Conservation (phyloP, 306 rosid genomes). For the Casuarina cunninghamiana region DNA sequence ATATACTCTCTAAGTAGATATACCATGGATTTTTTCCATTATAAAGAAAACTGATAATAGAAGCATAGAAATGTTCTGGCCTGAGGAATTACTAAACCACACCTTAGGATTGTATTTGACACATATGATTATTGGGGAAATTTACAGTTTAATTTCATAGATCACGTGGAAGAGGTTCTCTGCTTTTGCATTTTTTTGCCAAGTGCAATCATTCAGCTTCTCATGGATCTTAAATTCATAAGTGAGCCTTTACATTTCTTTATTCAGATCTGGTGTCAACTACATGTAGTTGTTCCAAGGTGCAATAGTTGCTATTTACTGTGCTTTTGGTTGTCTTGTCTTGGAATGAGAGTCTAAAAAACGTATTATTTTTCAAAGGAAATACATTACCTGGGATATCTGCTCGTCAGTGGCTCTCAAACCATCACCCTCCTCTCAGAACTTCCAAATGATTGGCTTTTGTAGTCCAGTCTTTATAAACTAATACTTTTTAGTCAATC, state of each 20-base stretch:
- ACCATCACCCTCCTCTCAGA: no score
- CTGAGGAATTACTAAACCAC: not conserved
- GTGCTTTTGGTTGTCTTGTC: not conserved
- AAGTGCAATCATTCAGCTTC: not conserved
- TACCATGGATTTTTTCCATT: not conserved
- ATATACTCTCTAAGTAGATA: not conserved
- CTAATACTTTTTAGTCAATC: no score
- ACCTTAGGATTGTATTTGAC: not conserved
- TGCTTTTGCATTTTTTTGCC: not conserved
- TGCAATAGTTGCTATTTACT: not conserved
- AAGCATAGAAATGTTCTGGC: not conserved
- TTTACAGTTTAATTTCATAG: not conserved
- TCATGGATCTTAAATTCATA: not conserved
- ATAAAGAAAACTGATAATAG: not conserved
- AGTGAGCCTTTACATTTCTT: not conserved
- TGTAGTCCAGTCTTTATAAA: no score
- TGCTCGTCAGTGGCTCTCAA: no score
- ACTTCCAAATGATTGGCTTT: no score
- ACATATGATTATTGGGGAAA: not conserved
- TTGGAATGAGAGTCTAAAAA: no score
- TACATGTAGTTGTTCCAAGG: not conserved
- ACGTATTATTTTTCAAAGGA: no score
- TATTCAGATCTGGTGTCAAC: not conserved
- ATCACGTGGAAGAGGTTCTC: not conserved
- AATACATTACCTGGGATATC: no score